phyloP scores from a whole-genome alignment of 352 stramenopile species.

The Phytophthora kernoviae region DNA sequence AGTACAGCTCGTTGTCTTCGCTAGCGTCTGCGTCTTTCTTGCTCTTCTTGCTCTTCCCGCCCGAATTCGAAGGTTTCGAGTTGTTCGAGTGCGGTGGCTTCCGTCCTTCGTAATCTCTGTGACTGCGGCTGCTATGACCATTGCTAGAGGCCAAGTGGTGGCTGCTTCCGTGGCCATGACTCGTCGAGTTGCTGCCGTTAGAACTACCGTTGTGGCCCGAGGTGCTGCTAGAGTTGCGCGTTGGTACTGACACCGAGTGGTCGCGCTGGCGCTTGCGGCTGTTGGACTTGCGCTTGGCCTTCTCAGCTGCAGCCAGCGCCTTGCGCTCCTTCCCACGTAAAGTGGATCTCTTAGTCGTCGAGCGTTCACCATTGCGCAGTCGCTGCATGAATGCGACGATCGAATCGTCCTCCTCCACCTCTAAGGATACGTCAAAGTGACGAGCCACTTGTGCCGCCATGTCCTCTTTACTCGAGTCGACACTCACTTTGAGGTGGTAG shows the following conservation, averaged over 20 bases:
- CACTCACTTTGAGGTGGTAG: slow-evolving; percentile 73
- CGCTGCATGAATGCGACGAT: slow-evolving; percentile 87
- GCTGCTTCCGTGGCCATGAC: slow-evolving; percentile 17
- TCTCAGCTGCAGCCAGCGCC: slow-evolving; percentile 33
- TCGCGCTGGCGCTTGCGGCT: slow-evolving; percentile 77
- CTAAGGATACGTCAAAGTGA: slow-evolving; percentile 79
- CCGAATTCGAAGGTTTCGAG: slow-evolving; percentile 28
- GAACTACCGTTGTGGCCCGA: slow-evolving; percentile 17
- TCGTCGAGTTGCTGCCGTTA: slow-evolving; percentile 11
- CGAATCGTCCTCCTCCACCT: slow-evolving; percentile 87
- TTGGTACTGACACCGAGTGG: slow-evolving; percentile 35
- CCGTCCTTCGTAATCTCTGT: slow-evolving; percentile 26
- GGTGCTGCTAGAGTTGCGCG: slow-evolving; percentile 27
- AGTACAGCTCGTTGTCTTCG: slow-evolving; percentile 90
- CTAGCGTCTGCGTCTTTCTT: slow-evolving; percentile 71
- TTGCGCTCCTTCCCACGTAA: slow-evolving; percentile 70
- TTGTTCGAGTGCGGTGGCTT: slow-evolving; percentile 28
- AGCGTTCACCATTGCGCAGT: slow-evolving; percentile 81
- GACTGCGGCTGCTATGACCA: slow-evolving; percentile 19
- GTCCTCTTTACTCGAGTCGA: slow-evolving; percentile 68
- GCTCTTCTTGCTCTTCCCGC: slow-evolving; percentile 54
- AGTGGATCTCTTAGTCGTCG: slow-evolving; percentile 50
- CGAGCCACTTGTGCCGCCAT: slow-evolving; percentile 78
- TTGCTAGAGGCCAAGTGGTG: slow-evolving; percentile 23
- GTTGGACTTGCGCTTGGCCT: slow-evolving; percentile 79